Evolutionary conservation across 2,329 filamentous ascomycete species (phyloP), one percentile per base, ranked within the genome.

Genomic region (Pseudocercospora eumusae): DNA sequence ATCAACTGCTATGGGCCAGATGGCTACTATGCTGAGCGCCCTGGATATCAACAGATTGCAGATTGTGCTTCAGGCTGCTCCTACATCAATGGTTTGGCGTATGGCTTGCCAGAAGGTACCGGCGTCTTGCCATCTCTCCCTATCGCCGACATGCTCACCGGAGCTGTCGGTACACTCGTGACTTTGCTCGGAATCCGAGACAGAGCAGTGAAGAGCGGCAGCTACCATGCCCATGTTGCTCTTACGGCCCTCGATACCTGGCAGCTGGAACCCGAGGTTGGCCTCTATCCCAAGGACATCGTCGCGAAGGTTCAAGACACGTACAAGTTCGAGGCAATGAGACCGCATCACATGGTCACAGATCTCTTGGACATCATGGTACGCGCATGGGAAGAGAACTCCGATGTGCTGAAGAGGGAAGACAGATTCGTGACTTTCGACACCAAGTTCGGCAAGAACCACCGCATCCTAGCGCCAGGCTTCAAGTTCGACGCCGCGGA

Each of bases 1-100:
- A 81, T 83, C 71, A 83, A 84, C 65, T 84, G 81, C 68, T 85
- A 83, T 61, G 82, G 82, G 0, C 83, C 78, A 73, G 68, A 82
- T 55, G 82, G 82, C 0, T 79, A 79, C 0, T 81, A 79, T 77
- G 70, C 72, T 4, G 73, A 78, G 28, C 72, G 82, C 7, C 79
- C 75, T 18, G 82, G 82, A 0, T 84, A 81, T 80, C 82, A 84
- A 70, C 81, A 83, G 68, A 83, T 84, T 57, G 78, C 76, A 21
- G 81, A 84, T 65, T 78, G 79, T n/a, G 64, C 60, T 10, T 64
- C 60, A 4, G 62, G 64, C 11, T 64, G 64, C 60, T 63, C 61
- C 20, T 63, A 64, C 33, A 55, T 64, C 44, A 64, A 61, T 15
- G 66, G 64, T 15, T 36, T 61, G 20, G 61, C 64, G 13, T 63